Evolutionary conservation across 805 yeast genomes (phyloP).

Genomic region (Saccharomycopsis fermentans): DNA sequence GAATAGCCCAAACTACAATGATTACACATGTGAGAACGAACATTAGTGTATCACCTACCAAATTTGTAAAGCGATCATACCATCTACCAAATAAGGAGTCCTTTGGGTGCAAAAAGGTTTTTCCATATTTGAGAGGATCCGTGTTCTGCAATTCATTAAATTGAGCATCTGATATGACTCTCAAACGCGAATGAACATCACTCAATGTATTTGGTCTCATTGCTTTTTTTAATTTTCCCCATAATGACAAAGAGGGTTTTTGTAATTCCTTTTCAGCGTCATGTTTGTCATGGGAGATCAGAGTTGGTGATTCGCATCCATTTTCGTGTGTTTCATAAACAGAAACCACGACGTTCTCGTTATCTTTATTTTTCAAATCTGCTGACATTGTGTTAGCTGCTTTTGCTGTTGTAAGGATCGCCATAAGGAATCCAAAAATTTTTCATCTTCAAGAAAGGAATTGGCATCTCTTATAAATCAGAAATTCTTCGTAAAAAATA

Average conservation of each 20-base stretch:
- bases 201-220: background rate
- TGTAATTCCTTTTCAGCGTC: background rate
- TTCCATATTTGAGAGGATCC: background rate
- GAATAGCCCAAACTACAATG: constrained; percentile 23
- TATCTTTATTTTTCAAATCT: background rate
- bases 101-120: background rate
- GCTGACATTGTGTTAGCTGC: background rate
- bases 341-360: background rate
- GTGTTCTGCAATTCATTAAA: background rate
- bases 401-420: background rate
- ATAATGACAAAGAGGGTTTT: background rate
- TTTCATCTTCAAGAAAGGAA: background rate
- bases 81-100: constrained; percentile 18
- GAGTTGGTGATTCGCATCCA: background rate
- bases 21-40: constrained; percentile 24
- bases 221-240: background rate
- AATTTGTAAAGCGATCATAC: constrained; percentile 22
- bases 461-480: too few species aligned
- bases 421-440: background rate
- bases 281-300: background rate
- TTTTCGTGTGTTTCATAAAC: background rate
- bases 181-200: background rate
- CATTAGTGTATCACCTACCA: constrained; percentile 24
- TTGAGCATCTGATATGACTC: background rate
- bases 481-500: too few species aligned